A percentile compares a stretch with the other conserved stretches of the same genome.
Evolutionary conservation across 2,329 filamentous ascomycete genomes (phyloP).

Genomic region (Blumeriella jaapii): DNA sequence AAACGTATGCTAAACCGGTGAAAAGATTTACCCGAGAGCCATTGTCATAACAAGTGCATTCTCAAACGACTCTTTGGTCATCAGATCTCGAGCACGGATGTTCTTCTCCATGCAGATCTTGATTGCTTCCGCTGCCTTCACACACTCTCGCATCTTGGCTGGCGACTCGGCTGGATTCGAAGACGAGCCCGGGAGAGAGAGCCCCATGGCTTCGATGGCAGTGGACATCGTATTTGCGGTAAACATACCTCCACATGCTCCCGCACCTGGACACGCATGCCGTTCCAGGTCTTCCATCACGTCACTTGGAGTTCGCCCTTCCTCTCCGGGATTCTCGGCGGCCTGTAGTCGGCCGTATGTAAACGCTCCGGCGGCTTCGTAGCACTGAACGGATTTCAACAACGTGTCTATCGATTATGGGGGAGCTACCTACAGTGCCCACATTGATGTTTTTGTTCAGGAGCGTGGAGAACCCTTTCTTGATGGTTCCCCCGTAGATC

Average conservation of each 20-base stretch:
- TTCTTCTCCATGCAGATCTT: slow-evolving; percentile 57
- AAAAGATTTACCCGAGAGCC: slow-evolving; percentile 42
- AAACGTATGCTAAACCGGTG: not conserved
- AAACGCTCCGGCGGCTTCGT: slow-evolving; percentile 77
- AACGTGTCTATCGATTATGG: not conserved
- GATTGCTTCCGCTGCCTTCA: slow-evolving; percentile 56
- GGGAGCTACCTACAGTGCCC: slow-evolving; percentile 36
- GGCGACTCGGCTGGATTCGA: slow-evolving; percentile 57
- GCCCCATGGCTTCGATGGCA: slow-evolving; percentile 60
- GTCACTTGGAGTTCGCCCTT: slow-evolving; percentile 58
- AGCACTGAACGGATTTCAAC: slow-evolving; percentile 37
- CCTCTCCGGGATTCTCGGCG: slow-evolving; percentile 46
- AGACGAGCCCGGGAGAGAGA: slow-evolving; percentile 56
- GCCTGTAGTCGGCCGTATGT: slow-evolving; percentile 67
- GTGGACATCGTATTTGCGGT: slow-evolving; percentile 70
- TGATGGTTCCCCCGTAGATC: slow-evolving; percentile 90
- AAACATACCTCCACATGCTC: slow-evolving; percentile 58
- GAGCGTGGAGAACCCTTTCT: slow-evolving; percentile 69
- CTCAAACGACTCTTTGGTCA: slow-evolving; percentile 58
- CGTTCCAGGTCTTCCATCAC: slow-evolving; percentile 68
- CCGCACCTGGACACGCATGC: slow-evolving; percentile 41
- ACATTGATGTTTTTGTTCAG: slow-evolving; percentile 77
- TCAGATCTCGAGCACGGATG: slow-evolving; percentile 54
- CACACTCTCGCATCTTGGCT: slow-evolving; percentile 60
- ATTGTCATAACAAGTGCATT: slow-evolving; percentile 66